Percentiles rank a stretch among this genome's conserved stretches.
These are phyloP conservation scores for Neostapfia colusana DNA, from an alignment of 176 grass and related monocot species.

Conservation along the genomic window DNA sequence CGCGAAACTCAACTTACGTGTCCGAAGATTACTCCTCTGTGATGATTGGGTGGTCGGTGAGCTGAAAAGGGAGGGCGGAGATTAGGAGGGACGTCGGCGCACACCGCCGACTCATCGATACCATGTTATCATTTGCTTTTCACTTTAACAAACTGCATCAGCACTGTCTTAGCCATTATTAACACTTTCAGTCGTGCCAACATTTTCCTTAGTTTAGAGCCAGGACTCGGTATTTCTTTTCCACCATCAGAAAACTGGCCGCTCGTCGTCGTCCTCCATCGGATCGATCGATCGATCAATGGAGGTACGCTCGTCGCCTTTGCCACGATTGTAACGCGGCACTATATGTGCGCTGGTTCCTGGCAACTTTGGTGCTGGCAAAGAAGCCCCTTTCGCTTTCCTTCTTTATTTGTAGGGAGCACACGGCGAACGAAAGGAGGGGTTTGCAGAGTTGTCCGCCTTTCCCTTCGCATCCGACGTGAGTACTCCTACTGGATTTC, in stretches of 20 bases:
- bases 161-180: neutral
- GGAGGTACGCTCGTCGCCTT: neutral
- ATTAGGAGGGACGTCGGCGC: neutral
- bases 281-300: neutral
- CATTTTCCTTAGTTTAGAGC: neutral
- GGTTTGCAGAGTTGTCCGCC: neutral
- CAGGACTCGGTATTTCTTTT: neutral
- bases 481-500: neutral
- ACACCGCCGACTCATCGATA: neutral
- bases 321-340: neutral
- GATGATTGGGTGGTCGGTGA: neutral
- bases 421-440: neutral
- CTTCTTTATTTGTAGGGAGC: constrained; percentile 2
- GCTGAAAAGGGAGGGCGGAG: constrained; percentile 1
- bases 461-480: neutral
- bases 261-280: neutral
- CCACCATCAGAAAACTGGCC: neutral
- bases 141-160: neutral
- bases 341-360: neutral
- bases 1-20: neutral
- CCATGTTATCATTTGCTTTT: neutral
- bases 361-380: neutral
- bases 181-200: no score
- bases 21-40: neutral
- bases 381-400: neutral